Evolutionary conservation across 2,329 filamentous ascomycete genomes (phyloP), one percentile per base, ranked within the genome.

Genomic region (Fusarium sp.): DNA sequence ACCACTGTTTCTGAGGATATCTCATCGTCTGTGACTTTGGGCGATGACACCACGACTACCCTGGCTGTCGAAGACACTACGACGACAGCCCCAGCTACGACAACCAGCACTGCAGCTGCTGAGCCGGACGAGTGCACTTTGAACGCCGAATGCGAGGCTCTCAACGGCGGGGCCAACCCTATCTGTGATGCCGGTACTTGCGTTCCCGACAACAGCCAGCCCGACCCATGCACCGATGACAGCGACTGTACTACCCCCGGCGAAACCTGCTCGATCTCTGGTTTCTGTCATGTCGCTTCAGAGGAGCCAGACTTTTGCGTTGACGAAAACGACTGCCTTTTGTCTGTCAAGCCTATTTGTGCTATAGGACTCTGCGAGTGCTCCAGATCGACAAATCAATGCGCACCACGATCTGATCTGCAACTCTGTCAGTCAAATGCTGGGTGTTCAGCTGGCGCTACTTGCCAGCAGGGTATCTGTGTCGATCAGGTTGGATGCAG

Each of bases 81-180:
- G 0, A 43, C 47, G 7, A 30, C 9, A 8, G 19, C n/a, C 8
- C 8, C 30, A 50, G 16, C 43, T 11, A 35, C 58, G 13, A 43
- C 58, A 18, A 43, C 59, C 8, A 61, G 37, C 15, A 35, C 47
- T 37, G 30, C 30, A 9, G 30, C 37, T 56, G n/a, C 25, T 52
- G 43, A 23, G 2, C 35, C n/a, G 18, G 19, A 13, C 28, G 50
- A 54, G 19, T 54, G 50, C 33, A 18, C 19, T 25, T 7, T 16
- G 3, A 38, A 54, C 3, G 12, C 13, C 13, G 50, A 30, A 1
- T 54, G 50, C 3, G 11, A 44, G 9, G n/a, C 38, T n/a, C 18
- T 57, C 18, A 21, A 57, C 18, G 38, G 28, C 21, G 21, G 13
- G 5, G 23, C 50, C 12, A 38, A 54, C 3, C 33, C 23, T 13